Base-by-base conservation (phyloP, 345 rosid species). In the Gossypium herbaceum region DNA sequence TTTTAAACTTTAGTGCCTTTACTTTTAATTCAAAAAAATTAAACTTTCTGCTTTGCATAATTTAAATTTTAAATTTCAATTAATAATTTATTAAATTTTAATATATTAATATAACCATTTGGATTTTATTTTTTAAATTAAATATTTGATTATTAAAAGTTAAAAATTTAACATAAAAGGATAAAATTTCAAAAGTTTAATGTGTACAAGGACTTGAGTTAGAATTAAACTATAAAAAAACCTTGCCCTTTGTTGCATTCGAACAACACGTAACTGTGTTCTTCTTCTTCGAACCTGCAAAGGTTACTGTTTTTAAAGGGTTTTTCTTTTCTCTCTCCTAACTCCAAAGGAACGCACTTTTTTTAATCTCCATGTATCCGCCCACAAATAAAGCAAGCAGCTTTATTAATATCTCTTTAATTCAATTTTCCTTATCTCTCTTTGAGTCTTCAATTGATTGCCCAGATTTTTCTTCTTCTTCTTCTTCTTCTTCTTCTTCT, bases 291-390 rank as follows among this genome's bases (percentile, higher is more conserved):
- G 20, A 24, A 39, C 61, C 9, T 13, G 0, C 29, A 39, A 39
- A 54, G 3, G 3, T 12, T 20, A 67, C 71, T 45, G 71, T 44
- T 67, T 11, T 25, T 5, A 34, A 2, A 67, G 47, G 39, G 39
- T 4, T 67, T 54, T 71, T 68, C 20, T 34, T 39, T 39, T 25
- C 47, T 20, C 50, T 71, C 48, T 56, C 39, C 50, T 34, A 55
- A 0, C 29, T 71, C 39, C 39, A 43, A 71, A 56, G 74, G 57
- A 71, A 55, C 64, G 51, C 12, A 71, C 34, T 17, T 52, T 59
- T 12, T 9, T 12, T 13, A 2, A 4, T 66, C 55, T 44, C 71
- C 71, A 19, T 34, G 7, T 22, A 66, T 45, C 50, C 54, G 3
- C 52, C 15, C 8, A 19, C 13, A 12, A 43, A 44, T 5, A 8